A percentile compares a stretch with the other conserved stretches of the same genome.
Evolutionary conservation across 345 rosid genomes (phyloP).

Genomic region (Salix caprea): DNA sequence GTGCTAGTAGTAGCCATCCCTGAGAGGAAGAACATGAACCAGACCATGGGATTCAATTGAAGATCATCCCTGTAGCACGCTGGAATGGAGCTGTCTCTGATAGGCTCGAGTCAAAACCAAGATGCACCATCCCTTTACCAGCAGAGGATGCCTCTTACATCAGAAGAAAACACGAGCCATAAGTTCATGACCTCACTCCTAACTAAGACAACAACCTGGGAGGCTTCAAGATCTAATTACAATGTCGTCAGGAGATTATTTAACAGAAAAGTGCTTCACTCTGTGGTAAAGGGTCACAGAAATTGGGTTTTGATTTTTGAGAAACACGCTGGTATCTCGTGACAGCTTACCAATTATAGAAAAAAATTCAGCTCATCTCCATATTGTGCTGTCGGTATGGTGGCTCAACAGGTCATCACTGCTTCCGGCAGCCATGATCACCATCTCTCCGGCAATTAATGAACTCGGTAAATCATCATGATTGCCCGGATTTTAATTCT

Average conservation of each 20-base stretch:
- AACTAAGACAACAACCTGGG: background rate
- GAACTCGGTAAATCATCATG: no score
- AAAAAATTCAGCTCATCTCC: background rate
- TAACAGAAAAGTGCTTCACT: conserved; percentile 1
- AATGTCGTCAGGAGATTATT: background rate
- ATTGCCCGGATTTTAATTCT: no score
- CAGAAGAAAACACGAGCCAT: background rate
- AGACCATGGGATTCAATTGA: background rate
- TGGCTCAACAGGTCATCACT: no score
- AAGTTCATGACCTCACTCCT: background rate
- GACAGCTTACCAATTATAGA: background rate
- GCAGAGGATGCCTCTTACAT: background rate
- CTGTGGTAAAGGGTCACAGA: background rate
- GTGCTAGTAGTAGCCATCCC: conserved; percentile 6
- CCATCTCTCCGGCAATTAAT: no score
- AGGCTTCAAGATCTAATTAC: background rate
- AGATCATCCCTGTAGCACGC: background rate
- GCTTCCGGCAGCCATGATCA: no score
- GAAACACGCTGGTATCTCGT: background rate
- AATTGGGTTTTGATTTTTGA: conserved; percentile 6
- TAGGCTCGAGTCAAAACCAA: background rate
- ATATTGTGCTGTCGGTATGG: background rate
- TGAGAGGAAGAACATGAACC: background rate
- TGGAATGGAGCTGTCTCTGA: no score
- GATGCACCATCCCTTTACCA: background rate